phyloP scores from a whole-genome alignment of 169 alveolate species.

The Haemoproteus tartakovskyi region DNA sequence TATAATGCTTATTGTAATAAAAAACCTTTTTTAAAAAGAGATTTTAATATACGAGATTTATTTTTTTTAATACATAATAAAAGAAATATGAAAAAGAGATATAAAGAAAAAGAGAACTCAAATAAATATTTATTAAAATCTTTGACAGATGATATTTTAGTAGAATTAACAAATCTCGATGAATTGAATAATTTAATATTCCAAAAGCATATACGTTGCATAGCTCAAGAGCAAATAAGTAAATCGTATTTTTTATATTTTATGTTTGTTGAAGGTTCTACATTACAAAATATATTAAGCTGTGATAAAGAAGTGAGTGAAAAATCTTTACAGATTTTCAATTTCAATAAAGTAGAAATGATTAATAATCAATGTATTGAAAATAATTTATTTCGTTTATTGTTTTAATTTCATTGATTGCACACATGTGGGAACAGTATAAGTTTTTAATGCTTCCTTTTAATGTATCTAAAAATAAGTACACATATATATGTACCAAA shows the following conservation, averaged over 20 bases:
- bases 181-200: conserved; percentile 45
- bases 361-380: conserved; percentile 31
- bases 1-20: conserved; percentile 50
- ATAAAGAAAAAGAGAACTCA: conserved; percentile 4
- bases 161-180: conserved; percentile 42
- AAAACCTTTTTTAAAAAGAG: not conserved
- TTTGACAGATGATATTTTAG: conserved; percentile 37
- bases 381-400: conserved; percentile 25
- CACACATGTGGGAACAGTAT: too few species aligned
- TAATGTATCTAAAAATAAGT: too few species aligned
- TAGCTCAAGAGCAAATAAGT: conserved; percentile 7
- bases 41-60: conserved; percentile 4
- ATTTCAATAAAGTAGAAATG: conserved; percentile 35
- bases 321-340: conserved; percentile 21
- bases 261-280: conserved; percentile 33
- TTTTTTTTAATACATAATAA: conserved; percentile 1
- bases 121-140: conserved; percentile 1
- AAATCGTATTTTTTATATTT: conserved; percentile 52
- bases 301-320: conserved; percentile 2
- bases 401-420: conserved; percentile 29
- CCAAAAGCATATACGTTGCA: conserved; percentile 51
- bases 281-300: conserved; percentile 7
- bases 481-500: too few species aligned
- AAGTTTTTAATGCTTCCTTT: too few species aligned
- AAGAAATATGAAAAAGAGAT: not conserved